Evolutionary conservation across 148 eudicot species (phyloP).

Genomic region (Euryodendron excelsum): DNA sequence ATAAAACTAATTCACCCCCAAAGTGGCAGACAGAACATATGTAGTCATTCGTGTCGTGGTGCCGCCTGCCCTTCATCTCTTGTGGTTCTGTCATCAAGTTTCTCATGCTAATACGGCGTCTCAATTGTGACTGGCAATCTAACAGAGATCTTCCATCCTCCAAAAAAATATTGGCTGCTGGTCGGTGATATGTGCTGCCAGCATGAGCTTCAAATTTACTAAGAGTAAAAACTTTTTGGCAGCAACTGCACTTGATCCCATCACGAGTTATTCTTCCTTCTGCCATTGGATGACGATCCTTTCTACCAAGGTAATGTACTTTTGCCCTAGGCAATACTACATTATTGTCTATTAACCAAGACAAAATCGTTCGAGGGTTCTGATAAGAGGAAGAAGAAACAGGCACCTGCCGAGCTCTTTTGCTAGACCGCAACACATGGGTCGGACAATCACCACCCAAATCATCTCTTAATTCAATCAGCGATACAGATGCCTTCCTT

Average conservation of each 20-base stretch:
- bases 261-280: constrained; percentile 63
- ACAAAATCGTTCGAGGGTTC: constrained; percentile 52
- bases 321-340: constrained; percentile 59
- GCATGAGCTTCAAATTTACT: constrained; percentile 79
- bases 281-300: constrained; percentile 19
- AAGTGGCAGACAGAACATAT: constrained; percentile 80
- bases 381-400: constrained; percentile 30
- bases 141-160: constrained; percentile 74
- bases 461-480: constrained; percentile 21
- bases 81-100: constrained; percentile 22
- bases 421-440: constrained; percentile 50
- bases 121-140: constrained; percentile 67
- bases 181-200: constrained; percentile 43
- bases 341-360: constrained; percentile 79
- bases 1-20: constrained; percentile 77
- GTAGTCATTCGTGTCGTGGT: constrained; percentile 47
- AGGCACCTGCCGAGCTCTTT: constrained; percentile 45
- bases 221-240: constrained; percentile 50
- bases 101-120: constrained; percentile 14
- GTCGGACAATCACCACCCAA: constrained; percentile 23
- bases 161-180: constrained; percentile 71
- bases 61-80: constrained; percentile 26
- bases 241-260: constrained; percentile 84
- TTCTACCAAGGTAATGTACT: constrained; percentile 43
- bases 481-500: constrained; percentile 21